Conservation (phyloP, 2,329 filamentous ascomycete species). For the Mycogone perniciosa region DNA sequence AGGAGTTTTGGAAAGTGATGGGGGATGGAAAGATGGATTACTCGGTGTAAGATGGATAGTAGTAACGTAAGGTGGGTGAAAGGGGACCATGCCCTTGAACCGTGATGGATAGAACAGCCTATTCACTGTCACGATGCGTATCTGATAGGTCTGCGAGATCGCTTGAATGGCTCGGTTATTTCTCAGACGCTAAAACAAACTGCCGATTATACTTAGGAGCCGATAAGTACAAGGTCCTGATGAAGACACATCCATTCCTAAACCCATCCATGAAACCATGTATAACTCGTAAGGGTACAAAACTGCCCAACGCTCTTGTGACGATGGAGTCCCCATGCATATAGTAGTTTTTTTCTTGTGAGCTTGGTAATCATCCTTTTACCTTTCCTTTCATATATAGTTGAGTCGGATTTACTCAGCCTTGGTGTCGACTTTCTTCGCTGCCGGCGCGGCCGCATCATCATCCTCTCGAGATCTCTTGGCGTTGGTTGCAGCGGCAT, state of each 20-base stretch:
- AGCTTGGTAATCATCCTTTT: not conserved
- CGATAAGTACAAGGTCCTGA: too few species aligned
- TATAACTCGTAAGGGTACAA: slow-evolving; percentile 9
- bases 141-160: too few species aligned
- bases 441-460: slow-evolving; percentile 37
- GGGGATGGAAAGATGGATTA: slow-evolving; percentile 50
- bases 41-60: slow-evolving; percentile 16
- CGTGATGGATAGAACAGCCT: too few species aligned
- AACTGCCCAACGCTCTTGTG: not conserved
- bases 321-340: not conserved
- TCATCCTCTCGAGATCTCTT: slow-evolving; percentile 54
- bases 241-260: too few species aligned
- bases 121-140: too few species aligned
- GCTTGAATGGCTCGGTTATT: not conserved
- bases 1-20: slow-evolving; percentile 59
- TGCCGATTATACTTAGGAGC: too few species aligned
- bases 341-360: not conserved
- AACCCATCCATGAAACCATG: not conserved
- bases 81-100: not conserved
- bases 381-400: too few species aligned
- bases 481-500: slow-evolving; percentile 29
- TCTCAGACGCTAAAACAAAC: too few species aligned
- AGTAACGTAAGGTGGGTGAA: not conserved
- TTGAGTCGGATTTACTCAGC: slow-evolving; percentile 21
- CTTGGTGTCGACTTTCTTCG: slow-evolving; percentile 59